Evolutionary conservation across 1,139 yeast species (phyloP).

Genomic region (Debaryomyces sp.): DNA sequence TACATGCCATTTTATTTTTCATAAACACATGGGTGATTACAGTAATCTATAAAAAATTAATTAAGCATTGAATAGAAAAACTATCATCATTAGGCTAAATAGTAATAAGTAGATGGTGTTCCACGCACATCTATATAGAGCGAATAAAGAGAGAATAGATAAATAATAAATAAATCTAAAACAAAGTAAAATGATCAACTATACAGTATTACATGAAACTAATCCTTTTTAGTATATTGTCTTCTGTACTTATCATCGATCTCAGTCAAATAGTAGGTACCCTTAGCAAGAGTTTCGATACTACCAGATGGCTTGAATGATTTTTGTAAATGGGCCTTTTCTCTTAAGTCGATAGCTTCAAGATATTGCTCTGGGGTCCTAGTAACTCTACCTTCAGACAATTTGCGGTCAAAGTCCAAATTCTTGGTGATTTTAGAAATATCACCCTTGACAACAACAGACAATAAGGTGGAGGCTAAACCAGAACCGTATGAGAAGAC

Average conservation of each 20-base stretch:
- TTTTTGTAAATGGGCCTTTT: constrained; percentile 83
- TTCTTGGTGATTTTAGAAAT: constrained; percentile 64
- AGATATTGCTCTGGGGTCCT: constrained; percentile 82
- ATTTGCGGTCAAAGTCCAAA: constrained; percentile 69
- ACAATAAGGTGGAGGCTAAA: constrained; percentile 86
- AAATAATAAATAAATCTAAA: constrained; percentile 5
- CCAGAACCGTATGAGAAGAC: constrained; percentile 98
- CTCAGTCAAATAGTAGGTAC: constrained; percentile 82
- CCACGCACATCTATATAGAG: not conserved
- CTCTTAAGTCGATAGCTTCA: constrained; percentile 81
- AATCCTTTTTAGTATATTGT: constrained; percentile 65
- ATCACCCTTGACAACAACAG: constrained; percentile 82
- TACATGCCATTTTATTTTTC: no score
- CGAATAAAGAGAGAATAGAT: not conserved
- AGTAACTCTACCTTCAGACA: constrained; percentile 62
- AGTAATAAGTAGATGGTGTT: not conserved
- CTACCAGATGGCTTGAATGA: constrained; percentile 78
- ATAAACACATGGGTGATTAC: not conserved
- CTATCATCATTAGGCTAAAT: not conserved
- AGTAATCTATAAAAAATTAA: not conserved
- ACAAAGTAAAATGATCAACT: not conserved
- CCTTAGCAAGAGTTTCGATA: constrained; percentile 66
- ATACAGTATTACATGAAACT: constrained; percentile 14
- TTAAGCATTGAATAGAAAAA: constrained; percentile 4
- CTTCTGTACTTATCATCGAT: constrained; percentile 92